Conservation (phyloP, 192 early-diverging fungal genomes). For the Lobulomyces angularis region DNA sequence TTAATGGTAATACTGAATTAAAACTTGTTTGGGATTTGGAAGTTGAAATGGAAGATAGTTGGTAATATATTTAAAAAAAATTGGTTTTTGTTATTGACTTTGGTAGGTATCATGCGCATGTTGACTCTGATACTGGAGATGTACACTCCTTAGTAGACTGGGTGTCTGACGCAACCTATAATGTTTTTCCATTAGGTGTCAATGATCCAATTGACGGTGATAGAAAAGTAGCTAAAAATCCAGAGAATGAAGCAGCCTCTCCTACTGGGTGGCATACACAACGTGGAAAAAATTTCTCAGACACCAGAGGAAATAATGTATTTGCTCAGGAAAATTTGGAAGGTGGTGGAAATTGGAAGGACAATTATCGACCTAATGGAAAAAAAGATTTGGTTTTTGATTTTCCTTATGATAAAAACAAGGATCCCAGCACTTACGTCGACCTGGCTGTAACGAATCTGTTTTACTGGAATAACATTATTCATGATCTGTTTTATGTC, state of each 20-base stretch:
- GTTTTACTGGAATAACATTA: conserved; percentile 84
- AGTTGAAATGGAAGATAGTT: conserved; percentile 66
- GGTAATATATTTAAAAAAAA: conserved; percentile 63
- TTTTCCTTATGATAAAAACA: conserved; percentile 52
- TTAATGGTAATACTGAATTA: conserved; percentile 38
- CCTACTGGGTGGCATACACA: conserved; percentile 68
- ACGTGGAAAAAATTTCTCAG: conserved; percentile 39
- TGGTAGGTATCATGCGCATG: conserved; percentile 27
- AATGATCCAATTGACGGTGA: conserved; percentile 66
- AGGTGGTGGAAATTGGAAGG: conserved; percentile 57
- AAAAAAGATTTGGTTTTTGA: conserved; percentile 49
- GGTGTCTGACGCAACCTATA: conserved; percentile 65
- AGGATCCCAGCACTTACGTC: conserved; percentile 55
- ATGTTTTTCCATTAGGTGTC: conserved; percentile 65
- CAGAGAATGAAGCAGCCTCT: conserved; percentile 40
- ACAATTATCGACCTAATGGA: conserved; percentile 66
- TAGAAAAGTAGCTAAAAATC: conserved; percentile 38
- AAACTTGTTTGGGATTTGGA: conserved; percentile 72
- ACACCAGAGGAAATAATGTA: conserved; percentile 84
- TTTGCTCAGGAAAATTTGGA: conserved; percentile 73
- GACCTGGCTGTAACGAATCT: conserved; percentile 73
- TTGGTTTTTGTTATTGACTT: conserved; percentile 3
- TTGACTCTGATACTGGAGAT: conserved; percentile 44
- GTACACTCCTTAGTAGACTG: conserved; percentile 72
- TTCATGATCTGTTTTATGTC: conserved; percentile 79